A percentile compares a stretch with the other conserved stretches of the same genome.
Evolutionary conservation across 768 basidiomycete genomes (phyloP).

Genomic region (Naganishia kalamii): DNA sequence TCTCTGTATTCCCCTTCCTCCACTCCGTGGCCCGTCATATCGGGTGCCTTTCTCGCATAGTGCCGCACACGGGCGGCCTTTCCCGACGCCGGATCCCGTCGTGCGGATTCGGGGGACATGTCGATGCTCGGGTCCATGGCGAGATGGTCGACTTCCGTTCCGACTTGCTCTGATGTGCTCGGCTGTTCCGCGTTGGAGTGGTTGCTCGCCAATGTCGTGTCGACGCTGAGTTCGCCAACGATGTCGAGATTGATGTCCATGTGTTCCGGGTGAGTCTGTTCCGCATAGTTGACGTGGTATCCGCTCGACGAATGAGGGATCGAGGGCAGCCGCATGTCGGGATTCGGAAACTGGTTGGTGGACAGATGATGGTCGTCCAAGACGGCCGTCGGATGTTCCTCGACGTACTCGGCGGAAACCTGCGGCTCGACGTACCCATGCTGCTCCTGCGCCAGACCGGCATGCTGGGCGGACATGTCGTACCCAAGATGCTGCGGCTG

Average conservation of each 20-base stretch:
- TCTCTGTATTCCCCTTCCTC: not conserved
- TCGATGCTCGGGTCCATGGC: not conserved
- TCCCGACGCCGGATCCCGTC: constrained; percentile 8
- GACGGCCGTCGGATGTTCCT: not conserved
- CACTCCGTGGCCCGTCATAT: not conserved
- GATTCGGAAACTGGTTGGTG: constrained; percentile 8
- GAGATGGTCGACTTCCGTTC: not conserved
- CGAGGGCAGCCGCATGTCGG: constrained; percentile 12
- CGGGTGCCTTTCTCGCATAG: not conserved
- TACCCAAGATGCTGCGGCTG: constrained; percentile 10
- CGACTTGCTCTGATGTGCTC: not conserved
- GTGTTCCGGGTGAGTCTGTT: constrained; percentile 1
- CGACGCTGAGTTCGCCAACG: constrained; percentile 3
- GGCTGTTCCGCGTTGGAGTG: not conserved
- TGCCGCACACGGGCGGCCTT: constrained; percentile 4
- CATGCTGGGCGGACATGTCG: constrained; percentile 5
- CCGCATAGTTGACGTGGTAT: constrained; percentile 1
- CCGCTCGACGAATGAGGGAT: not conserved
- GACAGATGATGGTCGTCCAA: constrained; percentile 12
- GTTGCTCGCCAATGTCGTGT: constrained; percentile 5
- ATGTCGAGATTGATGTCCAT: constrained; percentile 9
- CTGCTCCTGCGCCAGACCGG: constrained; percentile 1
- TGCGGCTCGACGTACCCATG: constrained; percentile 10
- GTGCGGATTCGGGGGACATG: not conserved
- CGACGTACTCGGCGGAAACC: constrained; percentile 4